Conservation (phyloP, 371 early-diverging fungal genomes). For the Mucor lusitanicus region DNA sequence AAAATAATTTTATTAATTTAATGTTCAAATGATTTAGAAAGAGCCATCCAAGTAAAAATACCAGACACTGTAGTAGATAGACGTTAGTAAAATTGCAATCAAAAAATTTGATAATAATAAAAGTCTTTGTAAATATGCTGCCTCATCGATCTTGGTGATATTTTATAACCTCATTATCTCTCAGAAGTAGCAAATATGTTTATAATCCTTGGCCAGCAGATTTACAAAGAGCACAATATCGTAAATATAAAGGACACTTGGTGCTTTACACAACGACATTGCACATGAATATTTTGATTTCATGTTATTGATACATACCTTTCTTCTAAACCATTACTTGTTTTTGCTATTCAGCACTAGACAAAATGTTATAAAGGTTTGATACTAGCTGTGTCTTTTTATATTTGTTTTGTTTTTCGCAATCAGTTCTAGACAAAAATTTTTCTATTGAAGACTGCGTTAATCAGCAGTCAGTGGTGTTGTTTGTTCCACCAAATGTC, state of each 20-base stretch:
- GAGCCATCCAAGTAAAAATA: neutral
- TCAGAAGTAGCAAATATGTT: constrained; percentile 31
- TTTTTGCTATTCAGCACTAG: neutral
- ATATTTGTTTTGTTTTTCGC: neutral
- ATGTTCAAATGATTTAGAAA: neutral
- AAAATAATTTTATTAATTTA: neutral
- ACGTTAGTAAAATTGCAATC: neutral
- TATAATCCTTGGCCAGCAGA: constrained; percentile 21
- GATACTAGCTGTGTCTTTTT: neutral
- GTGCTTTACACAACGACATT: neutral
- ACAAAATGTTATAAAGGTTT: neutral
- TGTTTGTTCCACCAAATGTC: neutral
- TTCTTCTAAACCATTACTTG: neutral
- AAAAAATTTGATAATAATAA: neutral
- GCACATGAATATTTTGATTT: neutral
- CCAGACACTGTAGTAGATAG: neutral
- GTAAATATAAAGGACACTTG: neutral
- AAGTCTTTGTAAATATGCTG: neutral
- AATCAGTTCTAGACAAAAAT: neutral
- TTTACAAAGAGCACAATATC: neutral
- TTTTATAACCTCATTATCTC: constrained; percentile 21
- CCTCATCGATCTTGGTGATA: constrained; percentile 33
- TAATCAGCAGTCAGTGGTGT: neutral
- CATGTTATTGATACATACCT: neutral
- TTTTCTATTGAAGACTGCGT: neutral